Evolutionary conservation across 805 yeast species (phyloP), one percentile per base, ranked within the genome.

Genomic region (Wickerhamiella kazuoi): DNA sequence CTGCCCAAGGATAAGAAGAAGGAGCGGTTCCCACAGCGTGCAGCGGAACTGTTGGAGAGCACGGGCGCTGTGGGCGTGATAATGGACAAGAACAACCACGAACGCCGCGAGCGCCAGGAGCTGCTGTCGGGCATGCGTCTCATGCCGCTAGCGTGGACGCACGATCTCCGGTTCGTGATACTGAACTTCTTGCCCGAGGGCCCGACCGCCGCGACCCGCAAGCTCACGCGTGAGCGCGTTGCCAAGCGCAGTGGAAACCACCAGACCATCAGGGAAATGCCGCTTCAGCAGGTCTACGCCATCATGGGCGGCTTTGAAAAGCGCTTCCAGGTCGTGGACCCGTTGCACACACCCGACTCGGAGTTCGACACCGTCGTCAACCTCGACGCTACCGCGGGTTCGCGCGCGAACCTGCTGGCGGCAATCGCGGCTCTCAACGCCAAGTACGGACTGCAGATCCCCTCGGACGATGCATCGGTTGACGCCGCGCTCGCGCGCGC

Each of bases 61-160:
- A 47, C 76, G 23, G 49, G 56, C 16, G 44, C 52, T 2, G 59
- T 60, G 5, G 74, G 73, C 21, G 82, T 82, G 1, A 59, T 83
- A 36, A 64, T 79, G 11, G 98, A 90, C 52, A 68, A 93, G 50
- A 87, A 87, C 56, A 86, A 90, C 53, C 87, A 80, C 54, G 71
- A 70, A 51, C 60, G 48, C 19, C 60, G 73, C 34, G 96, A 87
- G 57, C 66, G 98, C 32, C 52, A 61, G 41, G 77, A 77, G 48
- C 55, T 84, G 1, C 67, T 84, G 41, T 66, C 63, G 2, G 73
- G 71, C 47, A 51, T 67, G 16, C 68, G 68, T 39, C 64, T 61
- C 26, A 57, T 62, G 2, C 65, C 68, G 32, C 59, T 72, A 3
- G 58, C 65, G 2, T 53, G 56, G 40, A 61, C 63, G 38, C 54